phyloP scores from a whole-genome alignment of 2,329 filamentous ascomycete genomes.

The Corniculantispora saksenae region DNA sequence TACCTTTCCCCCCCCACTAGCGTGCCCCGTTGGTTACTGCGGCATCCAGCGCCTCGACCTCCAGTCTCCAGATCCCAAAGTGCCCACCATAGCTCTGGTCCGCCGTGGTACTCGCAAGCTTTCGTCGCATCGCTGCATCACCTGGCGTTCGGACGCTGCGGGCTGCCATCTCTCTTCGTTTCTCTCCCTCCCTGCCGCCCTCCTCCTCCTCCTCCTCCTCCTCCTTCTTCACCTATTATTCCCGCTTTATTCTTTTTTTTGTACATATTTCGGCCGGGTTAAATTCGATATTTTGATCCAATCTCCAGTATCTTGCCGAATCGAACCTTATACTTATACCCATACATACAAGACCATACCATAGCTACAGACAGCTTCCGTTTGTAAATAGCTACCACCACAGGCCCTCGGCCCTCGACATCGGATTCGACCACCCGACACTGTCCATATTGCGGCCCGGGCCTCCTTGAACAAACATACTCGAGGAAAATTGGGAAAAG shows the following conservation, averaged over 20 bases:
- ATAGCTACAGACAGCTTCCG: neutral
- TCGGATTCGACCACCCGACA: neutral
- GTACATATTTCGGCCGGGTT: neutral
- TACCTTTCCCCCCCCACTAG: conserved; percentile 4
- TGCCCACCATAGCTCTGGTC: too few species aligned
- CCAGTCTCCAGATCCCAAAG: neutral
- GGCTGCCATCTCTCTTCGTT: neutral
- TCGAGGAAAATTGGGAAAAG: neutral
- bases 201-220: conserved; percentile 4
- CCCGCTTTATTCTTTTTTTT: neutral
- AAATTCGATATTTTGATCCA: neutral
- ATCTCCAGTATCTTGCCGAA: neutral
- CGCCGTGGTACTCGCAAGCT: conserved; percentile 9
- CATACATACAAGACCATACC: conserved; percentile 13
- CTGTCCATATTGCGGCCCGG: conserved; percentile 7
- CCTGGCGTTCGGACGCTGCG: neutral
- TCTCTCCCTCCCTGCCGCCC: neutral
- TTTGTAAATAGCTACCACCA: conserved; percentile 15
- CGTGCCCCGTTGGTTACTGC: conserved; percentile 21
- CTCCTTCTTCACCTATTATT: conserved; percentile 5
- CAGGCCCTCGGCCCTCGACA: neutral
- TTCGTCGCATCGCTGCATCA: conserved; percentile 15
- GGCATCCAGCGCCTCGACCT: conserved; percentile 19
- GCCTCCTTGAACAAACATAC: neutral
- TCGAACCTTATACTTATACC: conserved; percentile 9